phyloP scores from a whole-genome alignment of 2,329 filamentous ascomycete species.

The Ceratocystis eucalypticola region DNA sequence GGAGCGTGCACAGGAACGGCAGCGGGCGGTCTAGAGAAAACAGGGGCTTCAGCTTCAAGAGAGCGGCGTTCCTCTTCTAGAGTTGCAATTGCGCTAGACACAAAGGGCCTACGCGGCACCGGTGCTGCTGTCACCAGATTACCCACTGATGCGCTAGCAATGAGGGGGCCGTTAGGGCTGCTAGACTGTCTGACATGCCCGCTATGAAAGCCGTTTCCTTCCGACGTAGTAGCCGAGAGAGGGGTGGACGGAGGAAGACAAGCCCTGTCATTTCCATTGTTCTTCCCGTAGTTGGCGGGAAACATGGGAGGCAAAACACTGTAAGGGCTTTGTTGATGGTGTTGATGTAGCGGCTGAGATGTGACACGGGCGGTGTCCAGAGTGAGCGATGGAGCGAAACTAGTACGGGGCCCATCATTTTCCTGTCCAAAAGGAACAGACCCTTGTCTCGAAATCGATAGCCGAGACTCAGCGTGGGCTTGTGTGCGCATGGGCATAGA shows the following conservation, averaged over 20 bases:
- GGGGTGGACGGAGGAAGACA: slow-evolving; percentile 12
- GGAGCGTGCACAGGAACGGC: slow-evolving; percentile 17
- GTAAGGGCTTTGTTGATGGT: slow-evolving; percentile 4
- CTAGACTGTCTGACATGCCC: slow-evolving; percentile 12
- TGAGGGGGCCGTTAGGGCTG: slow-evolving; percentile 10
- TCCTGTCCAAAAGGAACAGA: slow-evolving; percentile 2
- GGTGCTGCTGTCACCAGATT: slow-evolving; percentile 15
- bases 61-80: slow-evolving; percentile 17
- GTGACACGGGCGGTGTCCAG: slow-evolving; percentile 8
- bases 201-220: slow-evolving; percentile 1
- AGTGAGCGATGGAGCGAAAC: neutral
- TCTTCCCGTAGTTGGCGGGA: neutral
- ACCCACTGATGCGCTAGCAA: neutral
- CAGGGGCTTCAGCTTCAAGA: slow-evolving; percentile 13
- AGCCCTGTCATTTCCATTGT: neutral
- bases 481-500: slow-evolving; percentile 13
- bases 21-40: slow-evolving; percentile 13
- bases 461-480: slow-evolving; percentile 12
- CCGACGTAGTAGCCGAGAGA: neutral
- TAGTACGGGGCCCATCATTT: slow-evolving; percentile 3
- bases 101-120: slow-evolving; percentile 17
- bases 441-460: slow-evolving; percentile 15
- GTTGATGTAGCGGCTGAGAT: slow-evolving; percentile 1
- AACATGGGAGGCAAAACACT: slow-evolving; percentile 12
- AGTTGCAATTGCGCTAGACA: slow-evolving; percentile 18